These are phyloP conservation scores for Physaria fendleri DNA, from an alignment of 345 rosid genomes.

Conservation along the genomic window DNA sequence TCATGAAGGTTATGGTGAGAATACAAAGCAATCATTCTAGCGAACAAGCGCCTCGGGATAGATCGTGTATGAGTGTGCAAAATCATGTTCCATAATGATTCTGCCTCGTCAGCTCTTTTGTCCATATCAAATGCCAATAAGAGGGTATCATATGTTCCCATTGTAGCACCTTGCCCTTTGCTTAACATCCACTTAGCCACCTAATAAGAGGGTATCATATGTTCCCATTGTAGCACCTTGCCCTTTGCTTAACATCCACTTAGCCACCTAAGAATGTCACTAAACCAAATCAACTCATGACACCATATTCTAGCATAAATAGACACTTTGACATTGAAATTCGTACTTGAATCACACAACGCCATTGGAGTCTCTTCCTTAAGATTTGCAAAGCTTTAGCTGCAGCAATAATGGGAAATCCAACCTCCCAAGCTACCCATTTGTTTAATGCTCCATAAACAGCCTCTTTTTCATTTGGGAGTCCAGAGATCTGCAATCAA, in stretches of 20 bases:
- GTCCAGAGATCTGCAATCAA: conserved; percentile 52
- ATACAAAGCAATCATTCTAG: conserved; percentile 79
- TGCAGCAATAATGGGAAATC: conserved; percentile 72
- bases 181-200: conserved; percentile 95
- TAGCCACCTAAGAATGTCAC: conserved; percentile 63
- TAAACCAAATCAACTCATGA: conserved; percentile 6
- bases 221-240: conserved; percentile 90
- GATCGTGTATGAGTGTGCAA: conserved; percentile 63
- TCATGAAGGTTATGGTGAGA: conserved; percentile 67
- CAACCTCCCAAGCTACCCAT: conserved; percentile 86
- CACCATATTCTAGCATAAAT: not conserved
- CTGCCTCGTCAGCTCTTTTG: conserved; percentile 63
- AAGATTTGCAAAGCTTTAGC: conserved; percentile 66
- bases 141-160: conserved; percentile 78
- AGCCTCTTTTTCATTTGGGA: conserved; percentile 72
- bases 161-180: conserved; percentile 89
- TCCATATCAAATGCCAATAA: conserved; percentile 85
- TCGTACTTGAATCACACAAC: conserved; percentile 69
- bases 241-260: conserved; percentile 94
- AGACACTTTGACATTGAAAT: not conserved
- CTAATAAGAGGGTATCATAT: conserved; percentile 69
- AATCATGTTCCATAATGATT: conserved; percentile 83
- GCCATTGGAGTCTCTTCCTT: conserved; percentile 64
- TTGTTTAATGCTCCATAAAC: conserved; percentile 79
- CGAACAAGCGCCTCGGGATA: conserved; percentile 65